Evolutionary conservation across 805 yeast species (phyloP).

Genomic region (Pichia exigua): DNA sequence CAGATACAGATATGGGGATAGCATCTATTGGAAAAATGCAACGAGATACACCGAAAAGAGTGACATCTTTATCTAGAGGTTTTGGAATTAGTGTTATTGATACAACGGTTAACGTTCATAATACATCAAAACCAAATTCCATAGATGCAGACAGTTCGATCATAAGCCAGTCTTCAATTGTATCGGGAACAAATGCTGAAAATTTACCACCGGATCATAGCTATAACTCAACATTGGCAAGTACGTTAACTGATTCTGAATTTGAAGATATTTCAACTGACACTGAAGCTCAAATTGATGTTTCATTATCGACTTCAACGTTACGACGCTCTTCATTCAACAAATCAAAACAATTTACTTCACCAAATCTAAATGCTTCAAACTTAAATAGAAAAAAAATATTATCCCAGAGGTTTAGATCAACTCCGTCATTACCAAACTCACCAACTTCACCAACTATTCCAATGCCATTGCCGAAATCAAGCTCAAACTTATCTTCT

Average conservation of each 20-base stretch:
- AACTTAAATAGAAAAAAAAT: not conserved
- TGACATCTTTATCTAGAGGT: not conserved
- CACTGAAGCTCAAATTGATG: not conserved
- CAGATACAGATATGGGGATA: not conserved
- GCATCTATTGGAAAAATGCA: not conserved
- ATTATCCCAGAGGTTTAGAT: conserved; percentile 3
- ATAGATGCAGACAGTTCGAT: not conserved
- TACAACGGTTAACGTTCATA: not conserved
- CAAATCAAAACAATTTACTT: not conserved
- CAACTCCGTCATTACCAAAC: conserved; percentile 5
- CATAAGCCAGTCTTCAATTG: not conserved
- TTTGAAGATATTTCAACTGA: not conserved
- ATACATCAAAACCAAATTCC: not conserved
- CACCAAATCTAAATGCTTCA: not conserved
- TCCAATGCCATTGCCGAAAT: conserved; percentile 1
- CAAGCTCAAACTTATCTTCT: conserved; percentile 5
- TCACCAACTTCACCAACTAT: not conserved
- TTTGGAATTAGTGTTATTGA: conserved; percentile 1
- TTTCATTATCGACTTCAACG: conserved; percentile 1
- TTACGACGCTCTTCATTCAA: conserved; percentile 1
- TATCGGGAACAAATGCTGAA: not conserved
- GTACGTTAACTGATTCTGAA: not conserved
- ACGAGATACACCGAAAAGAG: not conserved
- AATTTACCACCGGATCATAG: not conserved
- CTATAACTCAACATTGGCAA: not conserved